Percentiles rank a stretch among this genome's conserved stretches.
Conservation (phyloP, 2,329 filamentous ascomycete genomes). For the Dactylellina parvicollis region DNA sequence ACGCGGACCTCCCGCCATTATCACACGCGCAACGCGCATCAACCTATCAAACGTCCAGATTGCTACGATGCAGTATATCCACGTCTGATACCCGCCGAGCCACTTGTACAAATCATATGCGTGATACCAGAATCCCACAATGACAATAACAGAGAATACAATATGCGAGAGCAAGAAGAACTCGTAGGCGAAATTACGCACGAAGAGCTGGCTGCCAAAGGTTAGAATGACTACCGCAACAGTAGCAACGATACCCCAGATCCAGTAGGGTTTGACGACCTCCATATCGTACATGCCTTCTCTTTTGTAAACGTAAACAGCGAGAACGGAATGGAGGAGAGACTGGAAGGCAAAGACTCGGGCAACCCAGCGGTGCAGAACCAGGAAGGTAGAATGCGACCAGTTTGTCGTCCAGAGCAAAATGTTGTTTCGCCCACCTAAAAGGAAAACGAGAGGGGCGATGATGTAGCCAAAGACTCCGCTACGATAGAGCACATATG, state of each 20-base stretch:
- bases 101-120: conserved; percentile 60
- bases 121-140: conserved; percentile 64
- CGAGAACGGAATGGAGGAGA: conserved; percentile 64
- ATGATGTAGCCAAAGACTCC: conserved; percentile 63
- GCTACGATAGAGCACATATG: conserved; percentile 58
- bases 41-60: conserved; percentile 66
- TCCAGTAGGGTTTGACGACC: conserved; percentile 61
- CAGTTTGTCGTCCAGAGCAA: conserved; percentile 66
- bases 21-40: conserved; percentile 60
- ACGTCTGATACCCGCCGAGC: conserved; percentile 63
- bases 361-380: conserved; percentile 67
- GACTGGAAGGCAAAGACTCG: conserved; percentile 64
- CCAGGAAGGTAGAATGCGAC: conserved; percentile 65
- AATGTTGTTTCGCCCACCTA: conserved; percentile 65
- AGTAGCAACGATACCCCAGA: conserved; percentile 63
- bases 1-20: conserved; percentile 61
- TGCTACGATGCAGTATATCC: conserved; percentile 63
- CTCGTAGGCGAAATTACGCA: conserved; percentile 62
- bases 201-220: conserved; percentile 60
- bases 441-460: conserved; percentile 63
- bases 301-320: conserved; percentile 60
- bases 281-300: conserved; percentile 58
- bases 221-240: conserved; percentile 59
- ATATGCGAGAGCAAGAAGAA: conserved; percentile 62
- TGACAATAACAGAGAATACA: conserved; percentile 59